Percentiles rank a stretch among this genome's conserved stretches.
Conservation (phyloP, 208 protist genomes). For the Leishmania tarentolae region DNA sequence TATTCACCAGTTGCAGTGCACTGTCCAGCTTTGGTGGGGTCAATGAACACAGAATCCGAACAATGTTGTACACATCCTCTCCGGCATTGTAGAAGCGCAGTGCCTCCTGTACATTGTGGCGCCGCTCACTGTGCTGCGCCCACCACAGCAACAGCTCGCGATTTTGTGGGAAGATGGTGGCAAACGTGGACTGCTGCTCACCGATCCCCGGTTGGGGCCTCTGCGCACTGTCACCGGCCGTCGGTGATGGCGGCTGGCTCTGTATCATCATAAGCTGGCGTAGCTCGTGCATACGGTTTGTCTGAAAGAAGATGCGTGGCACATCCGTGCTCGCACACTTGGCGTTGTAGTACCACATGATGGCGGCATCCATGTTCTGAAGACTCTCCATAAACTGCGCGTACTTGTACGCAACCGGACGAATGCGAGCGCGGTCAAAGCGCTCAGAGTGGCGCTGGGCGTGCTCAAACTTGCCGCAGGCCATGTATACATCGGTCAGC, state of each 20-base stretch:
- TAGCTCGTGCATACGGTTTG: constrained; percentile 82
- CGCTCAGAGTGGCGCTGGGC: constrained; percentile 90
- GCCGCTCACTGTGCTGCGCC: constrained; percentile 92
- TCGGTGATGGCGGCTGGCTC: constrained; percentile 18
- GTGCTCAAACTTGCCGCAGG: constrained; percentile 94
- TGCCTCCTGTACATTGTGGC: constrained; percentile 84
- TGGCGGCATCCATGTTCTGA: constrained; percentile 90
- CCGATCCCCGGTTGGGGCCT: constrained; percentile 4
- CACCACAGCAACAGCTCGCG: constrained; percentile 91
- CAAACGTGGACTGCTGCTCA: constrained; percentile 42
- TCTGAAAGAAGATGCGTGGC: constrained; percentile 93
- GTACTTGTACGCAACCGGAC: constrained; percentile 93
- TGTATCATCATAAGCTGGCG: constrained; percentile 75
- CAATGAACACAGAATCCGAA: constrained; percentile 90
- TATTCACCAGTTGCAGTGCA: constrained; percentile 84
- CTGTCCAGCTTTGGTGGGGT: constrained; percentile 78
- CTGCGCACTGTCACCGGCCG: constrained; percentile 10
- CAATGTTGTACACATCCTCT: constrained; percentile 88
- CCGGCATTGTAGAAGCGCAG: constrained; percentile 90
- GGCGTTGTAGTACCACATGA: constrained; percentile 93
- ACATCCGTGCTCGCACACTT: constrained; percentile 91
- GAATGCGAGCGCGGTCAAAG: constrained; percentile 93
- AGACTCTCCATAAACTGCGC: constrained; percentile 94
- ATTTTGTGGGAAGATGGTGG: constrained; percentile 69
- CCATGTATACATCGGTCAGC: constrained; percentile 93